These are phyloP conservation scores for Dioscorea dumetorum DNA, from an alignment of 106 monocot genomes.

Conservation along the genomic window DNA sequence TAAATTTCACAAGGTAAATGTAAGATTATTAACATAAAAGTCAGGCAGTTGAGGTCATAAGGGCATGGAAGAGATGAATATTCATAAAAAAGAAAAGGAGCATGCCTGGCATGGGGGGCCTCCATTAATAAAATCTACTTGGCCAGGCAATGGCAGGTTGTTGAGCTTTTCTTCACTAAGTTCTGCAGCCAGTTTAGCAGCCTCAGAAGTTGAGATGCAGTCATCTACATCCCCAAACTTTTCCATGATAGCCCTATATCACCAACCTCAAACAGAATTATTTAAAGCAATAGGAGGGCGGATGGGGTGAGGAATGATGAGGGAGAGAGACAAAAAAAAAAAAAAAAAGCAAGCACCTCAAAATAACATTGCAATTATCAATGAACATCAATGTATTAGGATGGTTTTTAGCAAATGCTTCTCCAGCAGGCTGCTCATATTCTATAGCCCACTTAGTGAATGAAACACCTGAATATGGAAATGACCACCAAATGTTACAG, in stretches of 20 bases:
- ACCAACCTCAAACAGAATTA: not conserved
- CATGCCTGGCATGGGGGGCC: constrained; percentile 97
- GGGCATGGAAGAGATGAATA: not conserved
- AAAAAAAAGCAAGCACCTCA: constrained; percentile 41
- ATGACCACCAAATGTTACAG: not conserved
- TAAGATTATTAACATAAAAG: not conserved
- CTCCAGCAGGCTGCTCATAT: constrained; percentile 94
- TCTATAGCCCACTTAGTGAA: constrained; percentile 99
- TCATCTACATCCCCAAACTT: constrained; percentile 97
- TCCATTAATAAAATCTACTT: constrained; percentile 99
- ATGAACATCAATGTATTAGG: constrained; percentile 68
- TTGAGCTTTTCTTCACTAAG: constrained; percentile 54
- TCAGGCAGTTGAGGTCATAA: not conserved
- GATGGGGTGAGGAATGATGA: no score
- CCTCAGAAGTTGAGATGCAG: constrained; percentile 85
- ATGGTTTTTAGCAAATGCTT: constrained; percentile 86
- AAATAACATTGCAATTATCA: constrained; percentile 95
- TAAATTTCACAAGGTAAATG: not conserved
- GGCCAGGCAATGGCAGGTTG: constrained; percentile 86
- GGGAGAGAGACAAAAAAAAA: not conserved
- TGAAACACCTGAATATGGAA: constrained; percentile 46
- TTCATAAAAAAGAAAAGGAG: constrained; percentile 3
- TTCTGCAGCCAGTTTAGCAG: constrained; percentile 58
- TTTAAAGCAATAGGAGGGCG: not conserved
- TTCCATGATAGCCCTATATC: constrained; percentile 90